Base-by-base conservation (phyloP, 441 rosid genomes). In the Melastoma candidum region DNA sequence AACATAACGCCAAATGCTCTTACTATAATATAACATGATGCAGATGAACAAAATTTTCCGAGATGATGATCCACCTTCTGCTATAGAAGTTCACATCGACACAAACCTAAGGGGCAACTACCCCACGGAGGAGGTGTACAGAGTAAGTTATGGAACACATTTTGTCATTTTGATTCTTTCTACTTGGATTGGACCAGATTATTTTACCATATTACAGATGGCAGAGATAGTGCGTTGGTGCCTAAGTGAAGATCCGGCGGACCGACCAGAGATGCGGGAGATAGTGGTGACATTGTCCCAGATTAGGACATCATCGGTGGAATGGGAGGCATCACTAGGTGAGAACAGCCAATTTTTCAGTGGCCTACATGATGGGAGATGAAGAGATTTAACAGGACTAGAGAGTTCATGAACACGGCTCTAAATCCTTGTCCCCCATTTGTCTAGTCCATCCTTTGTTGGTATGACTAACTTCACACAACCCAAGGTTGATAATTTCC, bases 241-340 rank as follows among this genome's bases (percentile, higher is more conserved):
- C 63, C 60, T 81, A 66, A 77, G 71, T 44, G 82, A 78, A 63
- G 81, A 72, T 26, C 65, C 85, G 44, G 60, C 56, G 2, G 60
- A 43, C 53, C 74, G 87, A 56, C 92, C 87, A 3, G 83, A 81
- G 61, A 81, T 81, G 74, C 67, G 77, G 54, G 85, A 81, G 45
- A 39, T 77, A 6, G 76, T 78, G n/a, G 69, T 70, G 26, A 48
- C 54, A 2, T 53, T 81, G 4, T 68, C 80, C 3, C 68, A 60
- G 27, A 74, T 84, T 26, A 41, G 53, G 56, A 63, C 58, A 29
- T 68, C 83, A 51, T 75, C 87, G 9, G 61, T 57, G 10, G 92
- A 79, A 47, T 77, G 87, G 82, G 92, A 84, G 63, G 85, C 87
- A 6, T 81, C 87, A 2, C 51, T 74, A 0, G 92, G 82, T 50